A percentile compares a stretch with the other conserved stretches of the same genome.
Conservation (phyloP, 1,284 basidiomycete species). For the Boletellus sp. region DNA sequence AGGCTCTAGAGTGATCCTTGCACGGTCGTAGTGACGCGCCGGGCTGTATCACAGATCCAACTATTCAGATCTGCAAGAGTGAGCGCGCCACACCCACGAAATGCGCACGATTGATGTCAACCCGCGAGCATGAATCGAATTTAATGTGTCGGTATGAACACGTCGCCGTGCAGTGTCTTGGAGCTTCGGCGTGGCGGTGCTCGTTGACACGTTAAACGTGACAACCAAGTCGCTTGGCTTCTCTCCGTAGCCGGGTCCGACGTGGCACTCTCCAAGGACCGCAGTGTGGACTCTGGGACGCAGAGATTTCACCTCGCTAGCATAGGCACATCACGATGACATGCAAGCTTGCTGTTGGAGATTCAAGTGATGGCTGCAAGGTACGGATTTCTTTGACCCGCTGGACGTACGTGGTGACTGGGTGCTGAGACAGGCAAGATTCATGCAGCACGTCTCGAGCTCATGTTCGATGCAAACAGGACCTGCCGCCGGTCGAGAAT, state of each 20-base stretch:
- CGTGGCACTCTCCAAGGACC: background rate
- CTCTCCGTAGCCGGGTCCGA: too few relatives aligned
- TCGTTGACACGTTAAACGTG: background rate
- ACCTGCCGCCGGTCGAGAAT: background rate
- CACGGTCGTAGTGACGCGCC: slow-evolving; percentile 7
- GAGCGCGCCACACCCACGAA: slow-evolving; percentile 1
- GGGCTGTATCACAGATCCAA: slow-evolving; percentile 15
- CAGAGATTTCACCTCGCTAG: background rate
- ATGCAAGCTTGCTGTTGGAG: too few relatives aligned
- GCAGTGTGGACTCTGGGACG: background rate
- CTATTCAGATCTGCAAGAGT: background rate
- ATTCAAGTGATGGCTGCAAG: background rate
- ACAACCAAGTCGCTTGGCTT: background rate
- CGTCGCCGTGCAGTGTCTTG: too few relatives aligned
- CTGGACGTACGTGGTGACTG: background rate
- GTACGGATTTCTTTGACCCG: background rate
- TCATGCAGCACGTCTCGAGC: background rate
- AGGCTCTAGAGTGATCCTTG: slow-evolving; percentile 6
- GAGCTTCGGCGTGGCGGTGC: background rate
- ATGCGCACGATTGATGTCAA: background rate
- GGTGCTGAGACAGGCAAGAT: background rate
- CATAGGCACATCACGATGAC: too few relatives aligned
- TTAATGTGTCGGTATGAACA: background rate
- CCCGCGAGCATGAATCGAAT: background rate
- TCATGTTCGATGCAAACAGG: slow-evolving; percentile 1